Evolutionary conservation across 768 basidiomycete genomes (phyloP).

Genomic region (Hirschioporus abietinus): DNA sequence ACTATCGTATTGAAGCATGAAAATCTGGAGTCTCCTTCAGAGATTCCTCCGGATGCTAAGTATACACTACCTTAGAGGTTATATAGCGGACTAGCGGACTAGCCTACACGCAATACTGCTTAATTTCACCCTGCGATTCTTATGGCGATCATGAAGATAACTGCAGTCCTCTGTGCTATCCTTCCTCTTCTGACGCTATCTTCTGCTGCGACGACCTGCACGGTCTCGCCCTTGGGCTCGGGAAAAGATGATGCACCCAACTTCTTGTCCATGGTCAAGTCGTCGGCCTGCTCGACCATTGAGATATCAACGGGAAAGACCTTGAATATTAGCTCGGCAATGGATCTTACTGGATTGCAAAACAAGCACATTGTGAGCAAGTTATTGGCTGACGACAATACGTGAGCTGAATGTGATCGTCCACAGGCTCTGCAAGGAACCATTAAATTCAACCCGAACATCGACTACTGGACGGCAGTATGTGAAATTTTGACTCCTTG

Average conservation of each 20-base stretch:
- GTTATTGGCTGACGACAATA: neutral
- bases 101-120: neutral
- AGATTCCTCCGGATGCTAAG: neutral
- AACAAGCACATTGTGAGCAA: slow-evolving; percentile 44
- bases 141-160: neutral
- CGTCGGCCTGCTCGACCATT: slow-evolving; percentile 32
- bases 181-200: neutral
- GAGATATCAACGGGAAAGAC: slow-evolving; percentile 41
- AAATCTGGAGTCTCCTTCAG: neutral
- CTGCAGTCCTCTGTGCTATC: neutral
- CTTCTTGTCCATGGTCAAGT: slow-evolving; percentile 38
- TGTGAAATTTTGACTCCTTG: slow-evolving; percentile 7
- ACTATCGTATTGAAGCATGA: neutral
- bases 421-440: slow-evolving; percentile 44
- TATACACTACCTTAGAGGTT: neutral
- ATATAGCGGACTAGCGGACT: neutral
- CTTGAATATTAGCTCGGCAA: slow-evolving; percentile 42
- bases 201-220: slow-evolving; percentile 26
- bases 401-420: neutral
- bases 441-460: slow-evolving; percentile 42
- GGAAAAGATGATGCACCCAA: slow-evolving; percentile 49
- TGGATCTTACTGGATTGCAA: slow-evolving; percentile 48
- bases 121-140: neutral
- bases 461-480: slow-evolving; percentile 50
- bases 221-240: slow-evolving; percentile 28